Evolutionary conservation across 352 stramenopile genomes (phyloP), one percentile per base, ranked within the genome.

Genomic region (Phytopythium litorale): DNA sequence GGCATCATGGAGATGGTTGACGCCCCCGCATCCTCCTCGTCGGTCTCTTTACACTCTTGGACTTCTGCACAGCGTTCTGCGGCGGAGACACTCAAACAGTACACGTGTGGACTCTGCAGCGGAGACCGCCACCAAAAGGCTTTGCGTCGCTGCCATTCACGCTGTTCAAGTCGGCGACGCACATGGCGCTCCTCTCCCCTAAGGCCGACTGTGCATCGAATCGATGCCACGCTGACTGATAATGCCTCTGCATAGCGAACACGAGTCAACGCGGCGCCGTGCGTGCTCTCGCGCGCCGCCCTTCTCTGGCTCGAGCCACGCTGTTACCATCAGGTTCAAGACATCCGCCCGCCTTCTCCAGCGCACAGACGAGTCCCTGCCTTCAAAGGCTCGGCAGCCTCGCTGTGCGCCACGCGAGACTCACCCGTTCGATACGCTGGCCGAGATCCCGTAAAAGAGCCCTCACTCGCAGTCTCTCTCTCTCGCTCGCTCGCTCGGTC

Each of bases 331-430:
- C 19, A 49, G 43, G 52, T 58, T 58, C 52, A 58, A 58, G 52
- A 33, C 52, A 58, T 58, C 52, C 52, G 52, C 52, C 52, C 30
- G 37, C 50, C 37, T 58, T 45, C 18, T 21, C 52, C 12, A 54
- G 52, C 25, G 35, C 52, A 58, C 52, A 58, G 52, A 58, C 52
- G 52, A 58, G 52, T 58, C 52, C 6, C n/a, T 4, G 43, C 12
- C 43, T 49, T 49, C 40, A 11, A 18, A 46, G 40, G 18, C 40
- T 5, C 15, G 40, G 37, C 37, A 42, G 18, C 37, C 37, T 42
- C 11, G 33, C 33, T 28, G 25, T 28, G 25, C 25, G 25, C 25
- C 33, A 38, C 37, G 37, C 37, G 37, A 42, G 37, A 42, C 37
- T 42, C 37, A 42, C 13, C 37, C 37, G 37, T 42, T 42, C 37